These are phyloP conservation scores for Rossbeevera mucosa DNA, from an alignment of 768 basidiomycete species.

Conservation along the genomic window DNA sequence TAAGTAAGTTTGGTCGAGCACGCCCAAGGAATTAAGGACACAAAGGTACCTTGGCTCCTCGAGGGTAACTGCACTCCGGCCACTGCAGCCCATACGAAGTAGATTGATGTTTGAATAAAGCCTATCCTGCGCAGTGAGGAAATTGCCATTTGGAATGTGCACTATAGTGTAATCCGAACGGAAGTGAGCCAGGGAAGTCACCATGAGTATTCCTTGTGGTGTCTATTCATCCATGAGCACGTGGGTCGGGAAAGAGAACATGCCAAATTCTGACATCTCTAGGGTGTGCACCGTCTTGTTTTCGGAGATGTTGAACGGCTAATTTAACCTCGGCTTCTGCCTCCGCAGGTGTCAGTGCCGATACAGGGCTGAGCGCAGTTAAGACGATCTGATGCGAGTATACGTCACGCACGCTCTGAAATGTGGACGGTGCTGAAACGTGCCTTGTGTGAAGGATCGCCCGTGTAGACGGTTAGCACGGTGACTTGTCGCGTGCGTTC, in stretches of 20 bases:
- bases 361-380: slow-evolving; percentile 47
- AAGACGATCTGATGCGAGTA: slow-evolving; percentile 48
- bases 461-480: slow-evolving; percentile 72
- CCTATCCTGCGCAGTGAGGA: slow-evolving; percentile 55
- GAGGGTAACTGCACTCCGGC: slow-evolving; percentile 72
- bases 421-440: slow-evolving; percentile 7
- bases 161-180: slow-evolving; percentile 86
- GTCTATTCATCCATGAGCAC: slow-evolving; percentile 38
- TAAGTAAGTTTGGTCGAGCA: slow-evolving; percentile 8
- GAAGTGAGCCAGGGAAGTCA: slow-evolving; percentile 82
- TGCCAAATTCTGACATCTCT: slow-evolving; percentile 43
- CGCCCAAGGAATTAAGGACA: slow-evolving; percentile 3
- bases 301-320: slow-evolving; percentile 55
- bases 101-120: slow-evolving; percentile 81
- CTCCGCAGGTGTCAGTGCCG: slow-evolving; percentile 39
- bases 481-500: slow-evolving; percentile 57
- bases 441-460: slow-evolving; percentile 64
- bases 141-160: slow-evolving; percentile 65
- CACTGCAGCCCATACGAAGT: slow-evolving; percentile 78
- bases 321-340: slow-evolving; percentile 56
- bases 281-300: slow-evolving; percentile 66
- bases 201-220: slow-evolving; percentile 65
- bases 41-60: slow-evolving; percentile 58
- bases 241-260: neutral
- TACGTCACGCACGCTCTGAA: slow-evolving; percentile 11